These are phyloP conservation scores for Pseudocercospora fijiensis DNA, from an alignment of 2,329 filamentous ascomycete species.

Conservation along the genomic window DNA sequence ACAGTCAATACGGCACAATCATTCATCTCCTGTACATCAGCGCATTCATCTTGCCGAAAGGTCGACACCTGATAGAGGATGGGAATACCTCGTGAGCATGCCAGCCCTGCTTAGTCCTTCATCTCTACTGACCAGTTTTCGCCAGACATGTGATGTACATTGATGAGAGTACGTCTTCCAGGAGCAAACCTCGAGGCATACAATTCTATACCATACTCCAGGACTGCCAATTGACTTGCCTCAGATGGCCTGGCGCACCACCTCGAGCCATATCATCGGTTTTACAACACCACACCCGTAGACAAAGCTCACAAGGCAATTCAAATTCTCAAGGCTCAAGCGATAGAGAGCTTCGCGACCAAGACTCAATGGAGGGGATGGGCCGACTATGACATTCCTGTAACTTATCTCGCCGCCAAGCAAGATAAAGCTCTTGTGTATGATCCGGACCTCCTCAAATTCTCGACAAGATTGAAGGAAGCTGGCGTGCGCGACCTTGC, in stretches of 20 bases:
- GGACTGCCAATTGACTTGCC: neutral
- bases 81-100: neutral
- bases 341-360: constrained; percentile 2
- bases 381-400: constrained; percentile 18
- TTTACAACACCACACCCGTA: constrained; percentile 13
- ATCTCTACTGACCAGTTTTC: neutral
- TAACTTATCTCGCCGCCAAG: constrained; percentile 20
- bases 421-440: constrained; percentile 13
- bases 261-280: constrained; percentile 14
- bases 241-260: constrained; percentile 10
- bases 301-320: constrained; percentile 10
- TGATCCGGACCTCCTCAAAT: constrained; percentile 10
- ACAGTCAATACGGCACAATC: constrained; percentile 6
- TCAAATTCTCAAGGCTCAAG: constrained; percentile 2
- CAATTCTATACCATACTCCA: neutral
- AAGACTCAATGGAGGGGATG: constrained; percentile 17
- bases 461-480: constrained; percentile 12
- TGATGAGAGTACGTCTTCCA: neutral
- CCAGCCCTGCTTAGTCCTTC: neutral
- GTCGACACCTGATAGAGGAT: neutral
- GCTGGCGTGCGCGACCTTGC: constrained; percentile 13
- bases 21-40: constrained; percentile 17
- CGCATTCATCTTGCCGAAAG: constrained; percentile 14
- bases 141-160: neutral
- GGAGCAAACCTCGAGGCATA: neutral